phyloP scores from a whole-genome alignment of 805 yeast species.

The Debaryomyces castellii region DNA sequence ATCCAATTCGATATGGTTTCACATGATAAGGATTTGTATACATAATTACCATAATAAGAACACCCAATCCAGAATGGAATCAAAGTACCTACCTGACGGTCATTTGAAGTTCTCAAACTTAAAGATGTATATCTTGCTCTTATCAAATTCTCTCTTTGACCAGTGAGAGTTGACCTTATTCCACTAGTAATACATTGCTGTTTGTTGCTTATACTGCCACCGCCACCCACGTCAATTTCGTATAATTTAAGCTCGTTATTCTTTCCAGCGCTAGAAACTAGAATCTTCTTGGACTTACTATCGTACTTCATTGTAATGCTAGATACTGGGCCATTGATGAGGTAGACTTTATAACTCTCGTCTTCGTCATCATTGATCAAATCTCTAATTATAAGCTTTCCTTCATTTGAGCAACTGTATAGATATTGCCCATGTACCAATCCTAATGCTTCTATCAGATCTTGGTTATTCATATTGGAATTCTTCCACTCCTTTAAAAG shows the following conservation, averaged over 20 bases:
- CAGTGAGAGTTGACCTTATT: background rate
- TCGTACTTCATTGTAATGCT: slow-evolving; percentile 15
- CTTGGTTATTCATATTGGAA: slow-evolving; percentile 17
- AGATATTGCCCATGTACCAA: slow-evolving; percentile 25
- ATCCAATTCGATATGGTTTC: slow-evolving; percentile 21
- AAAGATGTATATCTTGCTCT: slow-evolving; percentile 6
- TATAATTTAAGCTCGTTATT: slow-evolving; percentile 26
- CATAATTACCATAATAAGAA: slow-evolving; percentile 7
- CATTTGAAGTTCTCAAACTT: slow-evolving; percentile 5
- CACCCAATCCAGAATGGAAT: slow-evolving; percentile 14
- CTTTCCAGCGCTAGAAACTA: slow-evolving; percentile 25
- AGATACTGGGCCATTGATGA: slow-evolving; percentile 24
- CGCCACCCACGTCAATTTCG: slow-evolving; percentile 13
- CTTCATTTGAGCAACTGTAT: slow-evolving; percentile 32
- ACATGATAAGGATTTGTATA: slow-evolving; percentile 7
- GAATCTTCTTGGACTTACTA: slow-evolving; percentile 10
- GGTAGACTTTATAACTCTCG: slow-evolving; percentile 23
- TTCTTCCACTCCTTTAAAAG: slow-evolving; percentile 36
- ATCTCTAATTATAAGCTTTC: slow-evolving; percentile 35
- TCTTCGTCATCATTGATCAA: slow-evolving; percentile 35
- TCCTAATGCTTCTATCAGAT: slow-evolving; percentile 25
- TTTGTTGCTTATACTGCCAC: background rate
- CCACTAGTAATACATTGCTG: background rate
- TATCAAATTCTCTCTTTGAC: slow-evolving; percentile 1
- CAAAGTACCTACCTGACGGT: slow-evolving; percentile 7